Percentiles rank a stretch among this genome's conserved stretches.
Evolutionary conservation across 768 basidiomycete species (phyloP).

Genomic region (Leccinum rimulosum): DNA sequence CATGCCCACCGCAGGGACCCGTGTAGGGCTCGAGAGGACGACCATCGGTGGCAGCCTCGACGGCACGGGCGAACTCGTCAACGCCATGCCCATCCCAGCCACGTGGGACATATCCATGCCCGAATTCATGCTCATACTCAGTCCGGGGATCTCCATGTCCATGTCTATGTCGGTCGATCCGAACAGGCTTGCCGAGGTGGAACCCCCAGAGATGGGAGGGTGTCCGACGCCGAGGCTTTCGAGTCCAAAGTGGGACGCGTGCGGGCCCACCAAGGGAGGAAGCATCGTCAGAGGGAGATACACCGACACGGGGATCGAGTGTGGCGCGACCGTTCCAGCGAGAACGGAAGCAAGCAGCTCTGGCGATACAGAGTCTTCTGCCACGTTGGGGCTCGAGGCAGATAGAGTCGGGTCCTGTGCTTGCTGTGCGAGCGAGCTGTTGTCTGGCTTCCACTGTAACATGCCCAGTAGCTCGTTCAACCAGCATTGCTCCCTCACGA

Average conservation of each 20-base stretch:
- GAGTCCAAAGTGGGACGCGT: slow-evolving; percentile 28
- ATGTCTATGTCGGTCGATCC: slow-evolving; percentile 33
- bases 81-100: slow-evolving; percentile 27
- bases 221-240: slow-evolving; percentile 27
- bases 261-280: slow-evolving; percentile 20
- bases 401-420: slow-evolving; percentile 3
- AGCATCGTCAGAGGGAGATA: slow-evolving; percentile 46
- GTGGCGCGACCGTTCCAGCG: slow-evolving; percentile 42
- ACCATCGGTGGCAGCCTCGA: slow-evolving; percentile 49
- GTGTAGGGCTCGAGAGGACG: slow-evolving; percentile 64
- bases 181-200: slow-evolving; percentile 28
- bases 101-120: slow-evolving; percentile 29
- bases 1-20: slow-evolving; percentile 59
- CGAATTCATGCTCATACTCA: slow-evolving; percentile 35
- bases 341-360: slow-evolving; percentile 65
- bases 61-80: slow-evolving; percentile 34
- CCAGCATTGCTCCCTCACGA: slow-evolving; percentile 85
- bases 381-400: slow-evolving; percentile 27
- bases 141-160: slow-evolving; percentile 36
- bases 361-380: slow-evolving; percentile 38
- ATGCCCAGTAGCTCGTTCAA: slow-evolving; percentile 66
- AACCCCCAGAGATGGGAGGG: slow-evolving; percentile 21
- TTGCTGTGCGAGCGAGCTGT: slow-evolving; percentile 1
- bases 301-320: slow-evolving; percentile 67
- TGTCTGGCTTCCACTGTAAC: slow-evolving; percentile 62